These are phyloP conservation scores for Boletus rubroflammeus DNA, from an alignment of 768 basidiomycete genomes.

Conservation along the genomic window DNA sequence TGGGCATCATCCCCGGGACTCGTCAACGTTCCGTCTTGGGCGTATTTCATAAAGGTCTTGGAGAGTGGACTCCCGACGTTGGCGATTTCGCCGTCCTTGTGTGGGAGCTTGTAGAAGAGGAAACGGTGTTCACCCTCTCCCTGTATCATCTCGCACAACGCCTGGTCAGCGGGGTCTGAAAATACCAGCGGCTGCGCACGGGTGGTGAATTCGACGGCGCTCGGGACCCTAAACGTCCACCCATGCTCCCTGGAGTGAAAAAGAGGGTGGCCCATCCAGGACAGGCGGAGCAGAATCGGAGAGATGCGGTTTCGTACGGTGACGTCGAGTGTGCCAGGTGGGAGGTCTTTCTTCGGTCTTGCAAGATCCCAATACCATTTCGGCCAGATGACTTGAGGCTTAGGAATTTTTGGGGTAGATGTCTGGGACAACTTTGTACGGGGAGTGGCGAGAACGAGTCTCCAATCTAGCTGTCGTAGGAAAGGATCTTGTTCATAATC, in stretches of 20 bases:
- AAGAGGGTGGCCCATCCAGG: constrained; percentile 85
- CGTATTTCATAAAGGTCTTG: constrained; percentile 86
- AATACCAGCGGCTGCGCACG: constrained; percentile 51
- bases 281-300: constrained; percentile 79
- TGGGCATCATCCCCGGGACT: constrained; percentile 79
- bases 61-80: constrained; percentile 93
- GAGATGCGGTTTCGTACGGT: constrained; percentile 80
- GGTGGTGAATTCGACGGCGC: constrained; percentile 40
- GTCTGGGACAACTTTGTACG: background rate
- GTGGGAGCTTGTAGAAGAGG: constrained; percentile 88
- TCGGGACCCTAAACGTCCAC: constrained; percentile 84
- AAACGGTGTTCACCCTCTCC: constrained; percentile 42
- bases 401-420: constrained; percentile 21
- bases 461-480: constrained; percentile 71
- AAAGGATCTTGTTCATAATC: constrained; percentile 44
- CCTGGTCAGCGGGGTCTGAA: constrained; percentile 58
- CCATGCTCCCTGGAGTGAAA: constrained; percentile 84
- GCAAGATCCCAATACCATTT: constrained; percentile 96
- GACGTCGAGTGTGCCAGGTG: constrained; percentile 76
- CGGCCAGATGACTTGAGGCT: constrained; percentile 70
- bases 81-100: constrained; percentile 90
- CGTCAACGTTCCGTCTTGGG: constrained; percentile 81
- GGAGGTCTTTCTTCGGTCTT: constrained; percentile 61
- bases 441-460: constrained; percentile 19
- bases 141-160: constrained; percentile 44